Percentiles rank a stretch among this genome's conserved stretches.
These are phyloP conservation scores for Talaromyces funiculosus DNA, from an alignment of 2,329 filamentous ascomycete species.

Conservation along the genomic window DNA sequence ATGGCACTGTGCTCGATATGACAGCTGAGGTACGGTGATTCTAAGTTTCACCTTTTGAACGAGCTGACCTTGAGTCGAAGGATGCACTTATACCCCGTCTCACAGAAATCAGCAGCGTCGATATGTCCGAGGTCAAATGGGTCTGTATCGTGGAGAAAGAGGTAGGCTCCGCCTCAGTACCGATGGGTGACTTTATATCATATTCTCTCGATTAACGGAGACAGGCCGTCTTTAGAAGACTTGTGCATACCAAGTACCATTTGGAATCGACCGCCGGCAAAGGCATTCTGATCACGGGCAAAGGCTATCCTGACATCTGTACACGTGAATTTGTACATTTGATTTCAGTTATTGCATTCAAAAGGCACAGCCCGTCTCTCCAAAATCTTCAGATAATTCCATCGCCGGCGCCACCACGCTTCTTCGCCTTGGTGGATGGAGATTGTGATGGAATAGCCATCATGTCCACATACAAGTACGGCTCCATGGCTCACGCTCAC, in stretches of 20 bases:
- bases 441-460: conserved; percentile 61
- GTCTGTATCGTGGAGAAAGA: conserved; percentile 61
- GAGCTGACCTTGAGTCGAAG: conserved; percentile 24
- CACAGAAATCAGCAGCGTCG: conserved; percentile 40
- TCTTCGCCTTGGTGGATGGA: conserved; percentile 54
- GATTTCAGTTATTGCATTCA: conserved; percentile 30
- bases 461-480: conserved; percentile 58
- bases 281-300: conserved; percentile 57
- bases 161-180: no score
- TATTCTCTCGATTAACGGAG: no score
- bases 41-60: background rate
- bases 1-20: conserved; percentile 27
- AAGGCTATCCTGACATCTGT: conserved; percentile 59
- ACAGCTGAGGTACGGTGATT: conserved; percentile 28
- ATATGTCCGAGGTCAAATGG: conserved; percentile 48
- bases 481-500: conserved; percentile 51
- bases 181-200: no score
- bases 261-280: conserved; percentile 32
- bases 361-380: background rate
- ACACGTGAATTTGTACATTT: conserved; percentile 51
- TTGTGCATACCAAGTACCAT: conserved; percentile 48
- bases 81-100: conserved; percentile 51
- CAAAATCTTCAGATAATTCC: conserved; percentile 14
- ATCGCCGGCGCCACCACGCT: conserved; percentile 30
- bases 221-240: conserved; percentile 56